phyloP scores from a whole-genome alignment of 352 stramenopile genomes.

The Phytopythium oedochilum region DNA sequence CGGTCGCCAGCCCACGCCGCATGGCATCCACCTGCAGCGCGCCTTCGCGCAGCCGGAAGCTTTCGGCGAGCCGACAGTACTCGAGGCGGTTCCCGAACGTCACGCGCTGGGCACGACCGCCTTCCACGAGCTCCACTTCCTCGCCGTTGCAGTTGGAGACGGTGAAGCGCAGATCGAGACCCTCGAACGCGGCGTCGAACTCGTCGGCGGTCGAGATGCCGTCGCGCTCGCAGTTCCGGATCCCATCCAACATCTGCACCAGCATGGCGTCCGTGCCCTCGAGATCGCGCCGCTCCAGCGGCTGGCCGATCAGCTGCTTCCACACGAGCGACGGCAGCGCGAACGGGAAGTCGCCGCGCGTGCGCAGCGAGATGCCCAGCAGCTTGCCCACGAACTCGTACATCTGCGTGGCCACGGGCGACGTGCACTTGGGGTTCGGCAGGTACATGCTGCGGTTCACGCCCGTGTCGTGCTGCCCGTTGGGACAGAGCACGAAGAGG shows the following conservation, averaged over 20 bases:
- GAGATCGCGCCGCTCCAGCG: slow-evolving; percentile 77
- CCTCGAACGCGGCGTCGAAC: slow-evolving; percentile 74
- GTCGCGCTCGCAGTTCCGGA: slow-evolving; percentile 78
- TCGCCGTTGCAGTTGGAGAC: slow-evolving; percentile 82
- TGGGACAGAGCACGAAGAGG: slow-evolving; percentile 83
- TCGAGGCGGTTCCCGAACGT: slow-evolving; percentile 83
- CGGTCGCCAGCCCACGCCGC: slow-evolving; percentile 67
- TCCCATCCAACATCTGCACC: slow-evolving; percentile 86
- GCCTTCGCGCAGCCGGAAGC: slow-evolving; percentile 79
- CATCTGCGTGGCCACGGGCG: slow-evolving; percentile 88
- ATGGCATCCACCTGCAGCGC: slow-evolving; percentile 71
- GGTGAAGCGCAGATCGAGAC: slow-evolving; percentile 75
- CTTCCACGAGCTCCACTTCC: slow-evolving; percentile 75
- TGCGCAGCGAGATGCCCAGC: slow-evolving; percentile 92
- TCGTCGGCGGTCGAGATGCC: slow-evolving; percentile 75
- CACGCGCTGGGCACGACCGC: slow-evolving; percentile 62
- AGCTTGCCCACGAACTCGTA: slow-evolving; percentile 94
- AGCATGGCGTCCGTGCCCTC: slow-evolving; percentile 89
- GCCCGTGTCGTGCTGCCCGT: slow-evolving; percentile 84
- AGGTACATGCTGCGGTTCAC: slow-evolving; percentile 86
- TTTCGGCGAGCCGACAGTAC: slow-evolving; percentile 77
- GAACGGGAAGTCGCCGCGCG: slow-evolving; percentile 90
- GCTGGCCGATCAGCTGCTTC: slow-evolving; percentile 88
- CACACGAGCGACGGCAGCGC: slow-evolving; percentile 91
- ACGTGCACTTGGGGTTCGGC: slow-evolving; percentile 86